Evolutionary conservation across 2,329 filamentous ascomycete species (phyloP).

Genomic region (Alternaria rosae): DNA sequence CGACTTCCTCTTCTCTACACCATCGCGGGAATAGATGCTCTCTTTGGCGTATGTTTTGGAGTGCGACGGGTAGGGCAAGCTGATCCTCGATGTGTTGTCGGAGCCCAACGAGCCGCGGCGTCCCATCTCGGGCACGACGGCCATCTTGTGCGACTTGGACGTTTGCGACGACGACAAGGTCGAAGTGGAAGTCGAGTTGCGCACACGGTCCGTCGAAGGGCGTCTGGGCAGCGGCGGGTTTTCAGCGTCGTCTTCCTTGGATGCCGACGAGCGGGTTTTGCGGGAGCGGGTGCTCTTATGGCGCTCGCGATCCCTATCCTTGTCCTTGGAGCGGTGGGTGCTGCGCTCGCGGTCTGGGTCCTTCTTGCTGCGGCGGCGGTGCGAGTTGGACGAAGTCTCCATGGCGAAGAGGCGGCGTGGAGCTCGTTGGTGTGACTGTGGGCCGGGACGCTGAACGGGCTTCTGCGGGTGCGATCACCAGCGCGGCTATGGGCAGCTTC

Average conservation of each 20-base stretch:
- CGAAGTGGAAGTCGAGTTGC: constrained; percentile 33
- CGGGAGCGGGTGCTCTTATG: constrained; percentile 37
- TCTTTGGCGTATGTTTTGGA: constrained; percentile 95
- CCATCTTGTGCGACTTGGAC: constrained; percentile 44
- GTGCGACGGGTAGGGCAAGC: constrained; percentile 78
- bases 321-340: constrained; percentile 35
- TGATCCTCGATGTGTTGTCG: constrained; percentile 47
- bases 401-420: constrained; percentile 31
- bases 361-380: constrained; percentile 48
- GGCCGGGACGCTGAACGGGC: constrained; percentile 21
- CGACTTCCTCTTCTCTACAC: constrained; percentile 40
- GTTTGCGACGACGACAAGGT: constrained; percentile 28
- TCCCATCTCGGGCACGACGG: constrained; percentile 58
- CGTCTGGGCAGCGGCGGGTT: constrained; percentile 28
- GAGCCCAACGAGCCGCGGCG: constrained; percentile 48
- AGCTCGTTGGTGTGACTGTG: constrained; percentile 30
- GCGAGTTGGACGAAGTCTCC: constrained; percentile 43
- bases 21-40: constrained; percentile 68
- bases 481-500: constrained; percentile 39
- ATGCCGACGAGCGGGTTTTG: constrained; percentile 42
- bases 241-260: constrained; percentile 34
- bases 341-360: constrained; percentile 37
- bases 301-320: constrained; percentile 33
- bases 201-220: constrained; percentile 36
- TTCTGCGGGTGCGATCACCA: constrained; percentile 31